These are phyloP conservation scores for Eudorina sp. DNA, from an alignment of 139 green algal genomes.

Conservation along the genomic window DNA sequence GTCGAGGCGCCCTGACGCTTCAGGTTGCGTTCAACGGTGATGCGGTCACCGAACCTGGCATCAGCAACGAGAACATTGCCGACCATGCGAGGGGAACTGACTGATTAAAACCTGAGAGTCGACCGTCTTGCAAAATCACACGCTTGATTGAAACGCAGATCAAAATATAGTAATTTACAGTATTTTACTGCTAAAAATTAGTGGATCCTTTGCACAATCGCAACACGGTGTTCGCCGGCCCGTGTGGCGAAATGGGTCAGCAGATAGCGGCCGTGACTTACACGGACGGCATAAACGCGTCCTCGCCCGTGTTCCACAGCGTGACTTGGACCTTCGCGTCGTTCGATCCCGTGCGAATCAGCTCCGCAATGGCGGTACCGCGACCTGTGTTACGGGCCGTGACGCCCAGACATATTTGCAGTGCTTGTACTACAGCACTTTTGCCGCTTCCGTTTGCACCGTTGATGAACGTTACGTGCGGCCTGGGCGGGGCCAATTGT, in stretches of 20 bases:
- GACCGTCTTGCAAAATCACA: too few relatives aligned
- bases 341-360: constrained; percentile 25
- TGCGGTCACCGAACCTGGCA: constrained; percentile 65
- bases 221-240: too few relatives aligned
- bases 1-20: background rate
- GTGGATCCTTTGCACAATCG: too few relatives aligned
- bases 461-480: constrained; percentile 80
- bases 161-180: too few relatives aligned
- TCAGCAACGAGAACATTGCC: too few relatives aligned
- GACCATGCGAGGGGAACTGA: too few relatives aligned
- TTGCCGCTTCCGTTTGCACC: constrained; percentile 86
- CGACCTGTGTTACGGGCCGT: constrained; percentile 73
- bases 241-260: too few relatives aligned
- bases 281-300: constrained; percentile 71
- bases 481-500: constrained; percentile 26
- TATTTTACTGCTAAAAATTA: too few relatives aligned
- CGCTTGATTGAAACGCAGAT: too few relatives aligned
- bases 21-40: constrained; percentile 80
- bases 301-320: constrained; percentile 79
- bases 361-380: constrained; percentile 35
- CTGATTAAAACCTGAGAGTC: too few relatives aligned
- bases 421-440: constrained; percentile 74
- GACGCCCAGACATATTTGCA: constrained; percentile 83
- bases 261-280: constrained; percentile 36
- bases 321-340: constrained; percentile 63